phyloP scores from a whole-genome alignment of 257 asterid species.

The Buddleja alternifolia region DNA sequence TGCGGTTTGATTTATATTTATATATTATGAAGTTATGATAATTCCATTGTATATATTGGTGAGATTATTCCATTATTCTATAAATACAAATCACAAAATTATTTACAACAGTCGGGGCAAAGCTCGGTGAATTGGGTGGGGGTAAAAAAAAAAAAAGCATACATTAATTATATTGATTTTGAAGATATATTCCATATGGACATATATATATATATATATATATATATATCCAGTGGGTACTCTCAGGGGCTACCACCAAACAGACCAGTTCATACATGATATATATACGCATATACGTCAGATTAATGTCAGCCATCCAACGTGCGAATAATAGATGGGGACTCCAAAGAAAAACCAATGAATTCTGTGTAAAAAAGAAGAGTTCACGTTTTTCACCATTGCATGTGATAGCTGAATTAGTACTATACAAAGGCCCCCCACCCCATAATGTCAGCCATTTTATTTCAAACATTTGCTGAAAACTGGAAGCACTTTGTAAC shows the following conservation, averaged over 20 bases:
- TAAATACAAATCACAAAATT: too few relatives aligned
- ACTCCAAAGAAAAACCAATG: conserved; percentile 8
- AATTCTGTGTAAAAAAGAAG: not conserved
- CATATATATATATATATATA: not conserved
- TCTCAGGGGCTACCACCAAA: conserved; percentile 7
- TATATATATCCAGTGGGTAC: conserved; percentile 16
- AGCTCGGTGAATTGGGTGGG: too few relatives aligned
- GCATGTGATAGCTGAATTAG: conserved; percentile 44
- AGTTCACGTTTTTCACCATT: conserved; percentile 1
- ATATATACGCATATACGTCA: not conserved
- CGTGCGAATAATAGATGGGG: conserved; percentile 37
- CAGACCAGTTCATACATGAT: conserved; percentile 5
- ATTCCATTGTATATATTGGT: too few relatives aligned
- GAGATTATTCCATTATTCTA: too few relatives aligned
- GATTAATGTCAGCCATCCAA: not conserved
- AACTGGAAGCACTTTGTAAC: conserved; percentile 48
- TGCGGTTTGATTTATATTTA: too few relatives aligned
- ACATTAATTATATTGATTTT: too few relatives aligned
- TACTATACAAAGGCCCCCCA: conserved; percentile 34
- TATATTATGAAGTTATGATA: too few relatives aligned
- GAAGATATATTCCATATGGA: conserved; percentile 9
- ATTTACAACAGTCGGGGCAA: too few relatives aligned
- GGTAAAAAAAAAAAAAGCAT: too few relatives aligned
- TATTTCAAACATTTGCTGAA: conserved; percentile 40
- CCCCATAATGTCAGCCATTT: conserved; percentile 47